A percentile compares a stretch with the other conserved stretches of the same genome.
Conservation (phyloP, 345 rosid genomes). For the Eutrema yunnanense region DNA sequence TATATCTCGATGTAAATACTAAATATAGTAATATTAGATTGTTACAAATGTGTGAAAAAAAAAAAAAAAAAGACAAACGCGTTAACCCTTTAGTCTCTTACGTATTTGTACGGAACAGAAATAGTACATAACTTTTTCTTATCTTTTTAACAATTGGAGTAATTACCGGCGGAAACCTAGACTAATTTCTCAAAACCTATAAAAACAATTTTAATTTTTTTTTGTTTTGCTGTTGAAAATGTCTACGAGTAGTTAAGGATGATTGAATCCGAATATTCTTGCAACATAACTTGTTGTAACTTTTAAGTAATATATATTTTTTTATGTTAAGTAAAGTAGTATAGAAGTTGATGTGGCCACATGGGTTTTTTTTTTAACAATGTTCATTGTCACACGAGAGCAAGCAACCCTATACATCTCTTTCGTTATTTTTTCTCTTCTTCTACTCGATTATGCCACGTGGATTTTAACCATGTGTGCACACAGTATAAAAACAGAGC, state of each 20-base stretch:
- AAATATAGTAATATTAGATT: background rate
- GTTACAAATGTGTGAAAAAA: background rate
- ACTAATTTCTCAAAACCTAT: too few relatives aligned
- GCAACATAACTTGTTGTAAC: background rate
- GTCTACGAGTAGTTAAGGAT: too few relatives aligned
- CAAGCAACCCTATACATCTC: background rate
- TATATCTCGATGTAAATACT: background rate
- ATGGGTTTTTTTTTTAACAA: background rate
- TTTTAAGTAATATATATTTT: too few relatives aligned
- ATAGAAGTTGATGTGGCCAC: background rate
- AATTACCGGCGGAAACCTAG: too few relatives aligned
- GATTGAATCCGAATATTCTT: too few relatives aligned
- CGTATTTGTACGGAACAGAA: background rate
- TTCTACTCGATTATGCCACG: background rate
- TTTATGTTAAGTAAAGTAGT: background rate
- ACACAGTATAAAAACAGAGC: conserved; percentile 2
- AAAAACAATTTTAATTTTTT: too few relatives aligned
- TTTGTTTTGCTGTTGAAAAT: too few relatives aligned
- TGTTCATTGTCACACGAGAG: background rate
- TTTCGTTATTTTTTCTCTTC: background rate
- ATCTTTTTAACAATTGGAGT: too few relatives aligned
- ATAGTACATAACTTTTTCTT: too few relatives aligned
- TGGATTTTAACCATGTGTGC: conserved; percentile 7
- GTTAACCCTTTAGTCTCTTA: background rate
- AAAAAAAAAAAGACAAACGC: background rate